These are phyloP conservation scores for Claviceps sp. DNA, from an alignment of 2,329 filamentous ascomycete genomes.

Conservation along the genomic window DNA sequence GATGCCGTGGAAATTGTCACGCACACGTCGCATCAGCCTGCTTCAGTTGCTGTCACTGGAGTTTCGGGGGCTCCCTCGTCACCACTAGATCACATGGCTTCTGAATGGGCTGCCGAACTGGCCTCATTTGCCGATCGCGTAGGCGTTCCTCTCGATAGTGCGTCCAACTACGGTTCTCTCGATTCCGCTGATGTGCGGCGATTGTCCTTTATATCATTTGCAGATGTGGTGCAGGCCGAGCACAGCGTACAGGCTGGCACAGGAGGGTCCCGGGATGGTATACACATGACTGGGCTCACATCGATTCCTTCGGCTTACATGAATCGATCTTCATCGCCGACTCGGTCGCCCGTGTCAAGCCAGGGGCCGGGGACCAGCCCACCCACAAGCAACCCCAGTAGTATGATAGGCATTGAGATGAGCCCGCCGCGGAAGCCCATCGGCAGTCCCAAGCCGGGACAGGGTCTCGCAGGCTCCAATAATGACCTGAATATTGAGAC, in stretches of 20 bases:
- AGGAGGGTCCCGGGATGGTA: constrained; percentile 50
- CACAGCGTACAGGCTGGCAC: constrained; percentile 45
- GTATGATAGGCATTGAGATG: constrained; percentile 60
- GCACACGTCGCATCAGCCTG: constrained; percentile 71
- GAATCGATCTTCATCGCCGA: constrained; percentile 66
- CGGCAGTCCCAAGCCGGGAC: constrained; percentile 48
- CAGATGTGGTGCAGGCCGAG: constrained; percentile 82
- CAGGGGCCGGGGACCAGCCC: constrained; percentile 56
- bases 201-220: constrained; percentile 91
- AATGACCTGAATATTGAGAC: constrained; percentile 80
- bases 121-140: constrained; percentile 37
- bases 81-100: constrained; percentile 28
- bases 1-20: constrained; percentile 90
- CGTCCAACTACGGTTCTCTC: constrained; percentile 63
- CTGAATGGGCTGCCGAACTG: constrained; percentile 45
- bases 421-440: constrained; percentile 47
- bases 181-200: constrained; percentile 66
- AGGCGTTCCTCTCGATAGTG: constrained; percentile 39
- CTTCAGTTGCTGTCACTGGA: constrained; percentile 51
- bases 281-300: constrained; percentile 55
- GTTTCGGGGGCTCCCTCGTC: constrained; percentile 16
- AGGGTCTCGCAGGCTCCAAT: constrained; percentile 31
- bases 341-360: constrained; percentile 66
- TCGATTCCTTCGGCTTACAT: constrained; percentile 37
- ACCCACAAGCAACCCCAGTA: constrained; percentile 62